Base-by-base conservation (phyloP, 768 basidiomycete species). In the Pleurotus sapidus region DNA sequence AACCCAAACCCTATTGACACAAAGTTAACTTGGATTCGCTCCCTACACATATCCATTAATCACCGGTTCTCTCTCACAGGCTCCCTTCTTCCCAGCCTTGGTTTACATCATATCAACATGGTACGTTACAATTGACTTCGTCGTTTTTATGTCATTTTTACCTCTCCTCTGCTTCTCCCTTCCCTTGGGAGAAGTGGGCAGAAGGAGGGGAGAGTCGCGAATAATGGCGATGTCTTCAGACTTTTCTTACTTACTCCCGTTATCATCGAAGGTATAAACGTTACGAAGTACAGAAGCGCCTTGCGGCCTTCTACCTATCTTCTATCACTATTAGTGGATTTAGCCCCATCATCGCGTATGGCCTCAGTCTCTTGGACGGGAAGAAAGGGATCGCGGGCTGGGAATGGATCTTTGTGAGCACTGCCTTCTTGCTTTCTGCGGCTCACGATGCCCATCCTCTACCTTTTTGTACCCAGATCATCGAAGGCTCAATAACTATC, bases 351-450 rank as follows among this genome's bases (percentile, higher is more conserved):
- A 65, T 80, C 12, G 78, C 78, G 3, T 80, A 77, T 58, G 70
- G 60, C 20, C 67, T 80, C 43, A 75, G 72, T 60, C 65, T 72
- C 7, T 67, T 82, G 7, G 68, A 74, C 56, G 77, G 77, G 5
- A 72, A 63, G 61, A 64, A 67, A 20, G 69, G 73, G 27, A 68
- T 79, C 30, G 71, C 71, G 15, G 78, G 79, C 23, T 80, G 80
- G 80, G 70, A 72, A 47, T 82, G 78, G 77, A 80, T 82, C 57
- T 80, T 80, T 53, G 78, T 79, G 60, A 60, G 74, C 64, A 49
- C 34, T 25, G 38, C 37, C 15, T 37, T 45, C 15, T 14, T 18
- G 37, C 7, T 11, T n/a, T 25, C 30, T 37, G 5, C 2, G 23
- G 24, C 23, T 18, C 47, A 34, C 30, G 30, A 34, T 34, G 30